These are phyloP conservation scores for Mortierella alpina DNA, from an alignment of 192 early-diverging fungal genomes.

Conservation along the genomic window DNA sequence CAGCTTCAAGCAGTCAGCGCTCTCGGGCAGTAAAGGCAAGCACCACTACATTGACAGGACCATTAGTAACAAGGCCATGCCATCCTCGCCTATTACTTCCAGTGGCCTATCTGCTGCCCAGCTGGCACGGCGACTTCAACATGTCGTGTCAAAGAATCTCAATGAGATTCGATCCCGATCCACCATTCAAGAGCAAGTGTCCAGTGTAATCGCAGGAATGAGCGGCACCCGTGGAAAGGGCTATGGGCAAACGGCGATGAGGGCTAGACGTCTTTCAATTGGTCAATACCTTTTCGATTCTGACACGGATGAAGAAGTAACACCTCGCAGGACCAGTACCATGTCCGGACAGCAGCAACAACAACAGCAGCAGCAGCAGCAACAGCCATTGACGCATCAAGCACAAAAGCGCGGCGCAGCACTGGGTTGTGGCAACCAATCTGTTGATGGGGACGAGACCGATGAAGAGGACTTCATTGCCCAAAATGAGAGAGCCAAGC, in stretches of 20 bases:
- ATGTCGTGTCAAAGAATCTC: conserved; percentile 14
- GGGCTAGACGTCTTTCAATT: conserved; percentile 44
- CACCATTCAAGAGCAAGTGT: background rate
- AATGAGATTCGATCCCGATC: conserved; percentile 37
- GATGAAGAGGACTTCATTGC: conserved; percentile 43
- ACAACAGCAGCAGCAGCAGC: background rate
- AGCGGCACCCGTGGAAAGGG: background rate
- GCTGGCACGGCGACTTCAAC: conserved; percentile 32
- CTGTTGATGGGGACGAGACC: conserved; percentile 38
- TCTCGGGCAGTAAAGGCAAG: conserved; percentile 15
- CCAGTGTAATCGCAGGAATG: background rate
- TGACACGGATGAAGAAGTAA: conserved; percentile 33
- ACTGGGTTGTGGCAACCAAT: background rate
- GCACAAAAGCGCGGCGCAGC: conserved; percentile 38
- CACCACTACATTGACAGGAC: conserved; percentile 5
- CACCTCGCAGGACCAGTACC: background rate
- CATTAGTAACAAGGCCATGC: conserved; percentile 7
- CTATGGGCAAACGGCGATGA: conserved; percentile 30
- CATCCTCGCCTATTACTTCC: conserved; percentile 2
- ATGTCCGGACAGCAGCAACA: conserved; percentile 1
- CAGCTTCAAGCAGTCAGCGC: conserved; percentile 45
- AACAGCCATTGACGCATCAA: conserved; percentile 18
- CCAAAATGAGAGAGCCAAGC: conserved; percentile 17
- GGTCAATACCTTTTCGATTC: conserved; percentile 43
- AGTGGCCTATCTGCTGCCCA: conserved; percentile 7